Evolutionary conservation across 1,284 basidiomycete genomes (phyloP), one percentile per base, ranked within the genome.

Genomic region (Singerocomus rubriflavus): DNA sequence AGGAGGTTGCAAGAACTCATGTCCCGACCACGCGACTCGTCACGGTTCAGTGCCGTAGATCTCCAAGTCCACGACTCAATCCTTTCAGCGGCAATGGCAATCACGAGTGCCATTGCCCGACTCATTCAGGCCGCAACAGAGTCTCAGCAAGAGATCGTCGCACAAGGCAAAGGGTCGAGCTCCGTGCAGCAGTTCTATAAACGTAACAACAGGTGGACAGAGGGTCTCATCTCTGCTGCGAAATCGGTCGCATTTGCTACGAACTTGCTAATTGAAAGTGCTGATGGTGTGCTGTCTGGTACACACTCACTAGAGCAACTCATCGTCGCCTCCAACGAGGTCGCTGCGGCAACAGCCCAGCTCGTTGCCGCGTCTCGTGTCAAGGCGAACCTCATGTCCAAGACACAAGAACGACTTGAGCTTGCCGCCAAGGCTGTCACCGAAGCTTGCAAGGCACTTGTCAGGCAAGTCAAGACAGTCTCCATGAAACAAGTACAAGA

Each of bases 171-270:
- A 69, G 96, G 96, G 6, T 88, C 92, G 11, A 93, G 85, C 68
- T 84, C 93, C 25, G 84, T 78, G 17, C 93, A 97, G 71, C 96
- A 98, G 65, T 99, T 99, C 81, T 99, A 98, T 83, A 99, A 99
- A 78, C 86, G 91, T 56, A 98, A 99, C 84, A 98, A 99, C 73
- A 84, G 97, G 55, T 99, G 97, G 97, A 99, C 97, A 16, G 97
- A 99, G 71, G 97, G 97, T 59, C 85, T 99, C 57, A 96, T 99
- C 61, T 97, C 93, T 30, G 97, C 97, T 21, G 97, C 97, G 30
- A 97, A 97, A 70, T 85, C 97, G 6, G 97, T 99, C 43, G 97
- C 97, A 3, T 97, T 96, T 64, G 93, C 97, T 5, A 99, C 97
- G n/a, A 91, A 85, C 54, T 76, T 98, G 58, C 84, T 99, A 51